phyloP scores from a whole-genome alignment of 176 grass and related monocot species.

The Thalia dealbata region DNA sequence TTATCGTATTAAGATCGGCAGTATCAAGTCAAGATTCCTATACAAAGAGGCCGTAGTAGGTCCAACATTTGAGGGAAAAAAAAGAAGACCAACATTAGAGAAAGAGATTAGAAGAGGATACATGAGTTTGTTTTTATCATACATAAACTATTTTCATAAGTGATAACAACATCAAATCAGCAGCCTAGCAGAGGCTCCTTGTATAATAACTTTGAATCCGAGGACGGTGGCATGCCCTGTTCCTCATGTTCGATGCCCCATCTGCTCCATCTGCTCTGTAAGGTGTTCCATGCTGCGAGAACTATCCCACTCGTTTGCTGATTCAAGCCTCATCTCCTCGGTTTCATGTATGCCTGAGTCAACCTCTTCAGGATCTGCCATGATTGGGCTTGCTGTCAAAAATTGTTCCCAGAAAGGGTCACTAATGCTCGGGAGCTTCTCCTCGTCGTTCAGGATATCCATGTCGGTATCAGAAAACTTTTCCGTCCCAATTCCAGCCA shows the following conservation, averaged over 20 bases:
- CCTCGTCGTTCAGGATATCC: background rate
- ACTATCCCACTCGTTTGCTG: background rate
- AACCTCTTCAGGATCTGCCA: conserved; percentile 46
- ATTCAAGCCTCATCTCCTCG: background rate
- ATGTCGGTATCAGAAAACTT: conserved; percentile 5
- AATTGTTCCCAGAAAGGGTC: conserved; percentile 98
- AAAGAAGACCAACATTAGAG: too few species aligned
- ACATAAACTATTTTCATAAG: too few species aligned
- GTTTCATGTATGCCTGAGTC: conserved; percentile 39
- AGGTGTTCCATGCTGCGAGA: conserved; percentile 43
- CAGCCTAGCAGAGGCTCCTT: too few species aligned
- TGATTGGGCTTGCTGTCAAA: conserved; percentile 43
- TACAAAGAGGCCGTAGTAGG: too few species aligned
- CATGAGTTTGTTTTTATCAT: too few species aligned
- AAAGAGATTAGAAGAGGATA: too few species aligned
- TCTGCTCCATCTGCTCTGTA: conserved; percentile 73
- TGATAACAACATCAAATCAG: too few species aligned
- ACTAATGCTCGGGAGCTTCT: conserved; percentile 64
- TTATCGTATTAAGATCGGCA: too few species aligned
- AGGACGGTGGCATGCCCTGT: background rate
- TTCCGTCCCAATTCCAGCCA: background rate
- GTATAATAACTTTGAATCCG: too few species aligned
- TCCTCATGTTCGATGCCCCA: conserved; percentile 25
- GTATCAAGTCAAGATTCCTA: too few species aligned
- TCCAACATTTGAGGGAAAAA: too few species aligned